These are phyloP conservation scores for Hymenoscyphus albidus DNA, from an alignment of 2,329 filamentous ascomycete species.

Conservation along the genomic window DNA sequence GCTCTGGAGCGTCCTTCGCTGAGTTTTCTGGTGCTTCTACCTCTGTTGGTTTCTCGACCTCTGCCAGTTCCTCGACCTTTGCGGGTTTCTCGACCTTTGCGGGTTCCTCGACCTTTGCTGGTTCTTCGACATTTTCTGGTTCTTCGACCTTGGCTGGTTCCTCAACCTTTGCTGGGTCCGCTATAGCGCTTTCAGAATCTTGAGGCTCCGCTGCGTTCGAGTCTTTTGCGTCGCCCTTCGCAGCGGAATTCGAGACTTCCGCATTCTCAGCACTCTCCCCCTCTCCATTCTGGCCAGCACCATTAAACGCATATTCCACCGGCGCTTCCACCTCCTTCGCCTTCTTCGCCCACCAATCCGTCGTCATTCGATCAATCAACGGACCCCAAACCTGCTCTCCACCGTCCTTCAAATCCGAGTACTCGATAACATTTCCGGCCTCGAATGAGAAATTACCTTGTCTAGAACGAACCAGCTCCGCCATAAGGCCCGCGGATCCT, in stretches of 20 bases:
- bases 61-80: not conserved
- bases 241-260: no score
- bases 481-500: constrained; percentile 80
- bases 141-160: not conserved
- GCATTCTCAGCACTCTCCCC: no score
- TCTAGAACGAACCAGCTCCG: constrained; percentile 71
- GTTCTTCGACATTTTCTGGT: not conserved
- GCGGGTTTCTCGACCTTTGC: not conserved
- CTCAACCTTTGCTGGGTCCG: not conserved
- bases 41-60: not conserved
- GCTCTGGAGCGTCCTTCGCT: not conserved
- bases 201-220: no score
- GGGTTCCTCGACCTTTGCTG: not conserved
- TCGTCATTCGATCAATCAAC: constrained; percentile 58
- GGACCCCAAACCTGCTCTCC: constrained; percentile 82
- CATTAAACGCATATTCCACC: no score
- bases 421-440: constrained; percentile 70
- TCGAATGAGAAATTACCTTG: constrained; percentile 78
- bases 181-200: no score
- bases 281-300: no score
- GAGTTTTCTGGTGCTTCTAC: not conserved
- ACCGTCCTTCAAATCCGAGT: constrained; percentile 65
- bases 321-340: not conserved
- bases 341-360: constrained; percentile 30
- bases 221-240: no score